A percentile compares a stretch with the other conserved stretches of the same genome.
These are phyloP conservation scores for Setaria viridis DNA, from an alignment of 202 grass and related monocot species.

Conservation along the genomic window DNA sequence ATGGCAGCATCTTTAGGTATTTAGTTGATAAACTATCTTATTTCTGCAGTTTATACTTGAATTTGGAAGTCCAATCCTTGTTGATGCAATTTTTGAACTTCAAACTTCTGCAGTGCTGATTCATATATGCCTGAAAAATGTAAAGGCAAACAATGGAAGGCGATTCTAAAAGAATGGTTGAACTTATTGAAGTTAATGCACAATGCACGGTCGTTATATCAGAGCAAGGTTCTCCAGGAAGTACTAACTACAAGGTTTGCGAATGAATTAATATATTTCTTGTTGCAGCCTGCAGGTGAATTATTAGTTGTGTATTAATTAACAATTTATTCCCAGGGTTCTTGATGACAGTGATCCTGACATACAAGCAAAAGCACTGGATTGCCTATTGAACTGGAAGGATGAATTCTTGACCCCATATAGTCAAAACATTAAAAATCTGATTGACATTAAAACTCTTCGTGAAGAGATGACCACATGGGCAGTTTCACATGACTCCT, in stretches of 20 bases:
- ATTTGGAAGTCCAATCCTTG: constrained; percentile 24
- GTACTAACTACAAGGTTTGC: constrained; percentile 82
- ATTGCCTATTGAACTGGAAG: constrained; percentile 93
- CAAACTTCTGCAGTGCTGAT: constrained; percentile 66
- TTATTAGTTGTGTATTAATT: constrained; percentile 32
- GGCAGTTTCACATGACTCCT: constrained; percentile 79
- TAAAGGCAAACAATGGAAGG: constrained; percentile 82
- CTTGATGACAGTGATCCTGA: constrained; percentile 89
- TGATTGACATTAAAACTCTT: constrained; percentile 71
- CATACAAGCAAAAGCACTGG: constrained; percentile 83
- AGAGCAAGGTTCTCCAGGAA: constrained; percentile 75
- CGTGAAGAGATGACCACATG: constrained; percentile 95
- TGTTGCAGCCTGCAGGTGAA: background rate
- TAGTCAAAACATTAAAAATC: constrained; percentile 71
- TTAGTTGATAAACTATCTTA: constrained; percentile 25
- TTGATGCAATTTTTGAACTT: constrained; percentile 37
- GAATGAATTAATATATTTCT: constrained; percentile 37
- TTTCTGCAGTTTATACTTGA: constrained; percentile 18
- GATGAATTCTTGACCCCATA: constrained; percentile 76
- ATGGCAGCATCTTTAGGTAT: constrained; percentile 71
- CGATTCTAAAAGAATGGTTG: constrained; percentile 93
- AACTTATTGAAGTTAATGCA: constrained; percentile 77
- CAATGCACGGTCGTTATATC: constrained; percentile 87
- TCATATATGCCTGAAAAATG: constrained; percentile 70
- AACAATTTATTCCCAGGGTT: constrained; percentile 60